Percentiles rank a stretch among this genome's conserved stretches.
These are phyloP conservation scores for Pseudodiploospora longispora DNA, from an alignment of 2,329 filamentous ascomycete genomes.

Conservation along the genomic window DNA sequence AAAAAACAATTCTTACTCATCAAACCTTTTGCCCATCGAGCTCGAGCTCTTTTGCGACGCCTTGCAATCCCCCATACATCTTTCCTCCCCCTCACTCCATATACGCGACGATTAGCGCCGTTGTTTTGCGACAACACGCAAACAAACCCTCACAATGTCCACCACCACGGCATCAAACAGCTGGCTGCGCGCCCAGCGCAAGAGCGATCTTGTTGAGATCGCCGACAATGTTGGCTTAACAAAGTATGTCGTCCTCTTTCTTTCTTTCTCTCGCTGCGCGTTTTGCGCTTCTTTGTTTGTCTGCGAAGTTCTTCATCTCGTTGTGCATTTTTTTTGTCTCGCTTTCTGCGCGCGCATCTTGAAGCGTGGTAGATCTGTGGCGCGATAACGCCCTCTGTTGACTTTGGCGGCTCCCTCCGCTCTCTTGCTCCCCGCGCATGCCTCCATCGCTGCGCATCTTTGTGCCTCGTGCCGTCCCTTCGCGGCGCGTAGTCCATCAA, in stretches of 20 bases:
- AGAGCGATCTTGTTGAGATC: slow-evolving; percentile 68
- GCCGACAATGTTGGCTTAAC: slow-evolving; percentile 62
- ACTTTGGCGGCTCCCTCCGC: not conserved
- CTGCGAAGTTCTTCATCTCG: not conserved
- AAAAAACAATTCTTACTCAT: too few species aligned
- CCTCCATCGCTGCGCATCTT: too few species aligned
- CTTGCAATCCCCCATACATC: too few species aligned
- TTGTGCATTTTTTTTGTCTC: not conserved
- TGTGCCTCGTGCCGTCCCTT: too few species aligned
- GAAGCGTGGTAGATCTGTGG: not conserved
- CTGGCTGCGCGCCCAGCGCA: slow-evolving; percentile 76
- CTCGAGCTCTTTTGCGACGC: too few species aligned
- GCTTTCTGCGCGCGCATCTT: not conserved
- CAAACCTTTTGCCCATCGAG: too few species aligned
- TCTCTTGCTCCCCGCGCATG: too few species aligned
- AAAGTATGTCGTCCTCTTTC: slow-evolving; percentile 49
- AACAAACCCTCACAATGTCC: slow-evolving; percentile 13
- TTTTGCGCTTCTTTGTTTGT: not conserved
- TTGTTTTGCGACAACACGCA: too few species aligned
- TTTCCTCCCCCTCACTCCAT: too few species aligned
- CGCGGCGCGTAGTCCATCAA: too few species aligned
- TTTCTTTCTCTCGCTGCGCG: not conserved
- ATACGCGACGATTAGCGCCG: too few species aligned
- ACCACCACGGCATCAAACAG: slow-evolving; percentile 38
- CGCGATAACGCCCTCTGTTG: slow-evolving; percentile 7